Evolutionary conservation across 768 basidiomycete species (phyloP).

Genomic region (Mycena amicta): DNA sequence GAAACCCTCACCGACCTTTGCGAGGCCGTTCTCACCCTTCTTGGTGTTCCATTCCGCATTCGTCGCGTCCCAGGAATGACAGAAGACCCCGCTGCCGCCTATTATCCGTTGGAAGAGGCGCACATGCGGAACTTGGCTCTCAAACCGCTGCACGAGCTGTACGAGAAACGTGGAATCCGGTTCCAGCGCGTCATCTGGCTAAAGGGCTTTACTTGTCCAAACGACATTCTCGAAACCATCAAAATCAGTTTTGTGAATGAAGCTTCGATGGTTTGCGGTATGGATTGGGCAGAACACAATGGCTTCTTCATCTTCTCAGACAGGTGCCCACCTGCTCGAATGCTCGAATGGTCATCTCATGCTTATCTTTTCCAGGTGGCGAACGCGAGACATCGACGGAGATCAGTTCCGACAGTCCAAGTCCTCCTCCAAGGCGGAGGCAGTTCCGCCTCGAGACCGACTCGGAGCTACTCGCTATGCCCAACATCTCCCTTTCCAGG

Average conservation of each 20-base stretch:
- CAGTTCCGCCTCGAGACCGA: slow-evolving; percentile 89
- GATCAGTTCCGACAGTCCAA: slow-evolving; percentile 98
- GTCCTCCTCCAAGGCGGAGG: slow-evolving; percentile 87
- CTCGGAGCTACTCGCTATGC: slow-evolving; percentile 81
- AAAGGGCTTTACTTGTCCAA: slow-evolving; percentile 98
- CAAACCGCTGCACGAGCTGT: slow-evolving; percentile 86
- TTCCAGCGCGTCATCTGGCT: slow-evolving; percentile 96
- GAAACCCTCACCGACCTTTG: slow-evolving; percentile 92
- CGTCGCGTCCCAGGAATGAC: slow-evolving; percentile 94
- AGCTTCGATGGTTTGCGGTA: slow-evolving; percentile 99
- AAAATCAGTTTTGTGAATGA: slow-evolving; percentile 88
- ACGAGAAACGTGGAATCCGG: slow-evolving; percentile 71
- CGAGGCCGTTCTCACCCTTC: slow-evolving; percentile 90
- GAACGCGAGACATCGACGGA: slow-evolving; percentile 96
- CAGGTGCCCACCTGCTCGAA: too few relatives aligned
- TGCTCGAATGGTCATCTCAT: too few relatives aligned
- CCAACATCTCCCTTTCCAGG: slow-evolving; percentile 95
- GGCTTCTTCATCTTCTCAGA: slow-evolving; percentile 99
- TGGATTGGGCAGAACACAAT: slow-evolving; percentile 99
- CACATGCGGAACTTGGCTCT: slow-evolving; percentile 91
- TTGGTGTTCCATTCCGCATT: slow-evolving; percentile 93
- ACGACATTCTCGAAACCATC: slow-evolving; percentile 95
- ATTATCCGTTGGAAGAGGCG: slow-evolving; percentile 96
- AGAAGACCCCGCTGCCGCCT: slow-evolving; percentile 79
- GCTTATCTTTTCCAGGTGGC: slow-evolving; percentile 75